Base-by-base conservation (phyloP, 169 alveolate species). In the Plasmodium sp. region DNA sequence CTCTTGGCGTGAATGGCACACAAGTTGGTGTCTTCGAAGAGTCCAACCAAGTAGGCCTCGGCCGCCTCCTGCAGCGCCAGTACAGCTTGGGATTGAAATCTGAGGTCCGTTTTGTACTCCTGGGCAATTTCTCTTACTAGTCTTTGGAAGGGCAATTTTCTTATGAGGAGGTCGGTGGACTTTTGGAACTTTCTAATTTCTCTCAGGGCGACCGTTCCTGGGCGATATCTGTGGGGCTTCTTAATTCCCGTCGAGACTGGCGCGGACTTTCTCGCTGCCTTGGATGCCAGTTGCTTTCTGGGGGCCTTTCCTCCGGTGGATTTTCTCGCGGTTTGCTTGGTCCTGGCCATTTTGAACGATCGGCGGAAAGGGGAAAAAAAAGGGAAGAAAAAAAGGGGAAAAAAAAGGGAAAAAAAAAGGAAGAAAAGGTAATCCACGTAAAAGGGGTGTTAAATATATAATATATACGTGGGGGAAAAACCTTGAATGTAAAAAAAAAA, bases 1-100 rank as follows among this genome's bases (percentile, higher is more conserved):
- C 99, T 98, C 97, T 99, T 99, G 54, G 99, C 99, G 96, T 99
- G 99, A 96, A 99, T 99, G 72, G 99, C 99, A 94, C 99, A 99
- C 84, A 99, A 95, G 99, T 99, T 99, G 84, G 99, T 99, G 98
- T 99, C 99, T 97, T 99, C 99, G 95, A 99, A 99, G 58, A 99
- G 98, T 34, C 99, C 99, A 77, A 99, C 99, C 45, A 99, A 96
- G 97, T 99, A 99, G 27, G 99, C 99, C 96, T 99, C 99, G 41
- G 99, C 99, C 27, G 99, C 99, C 95, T 99, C 99, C 97, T 98
- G 99, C 73, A 98, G 96, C 43, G 99, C 99, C 84, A 98, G 96
- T 58, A 99, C 99, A 83, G 99, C 99, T 96, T 98, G 97, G 12
- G 99, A 97, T 92, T 98, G 98, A 97, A 98, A 98, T 96, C 99